These are phyloP conservation scores for Candida namnaoensis DNA, from an alignment of 805 yeast genomes.

Conservation along the genomic window DNA sequence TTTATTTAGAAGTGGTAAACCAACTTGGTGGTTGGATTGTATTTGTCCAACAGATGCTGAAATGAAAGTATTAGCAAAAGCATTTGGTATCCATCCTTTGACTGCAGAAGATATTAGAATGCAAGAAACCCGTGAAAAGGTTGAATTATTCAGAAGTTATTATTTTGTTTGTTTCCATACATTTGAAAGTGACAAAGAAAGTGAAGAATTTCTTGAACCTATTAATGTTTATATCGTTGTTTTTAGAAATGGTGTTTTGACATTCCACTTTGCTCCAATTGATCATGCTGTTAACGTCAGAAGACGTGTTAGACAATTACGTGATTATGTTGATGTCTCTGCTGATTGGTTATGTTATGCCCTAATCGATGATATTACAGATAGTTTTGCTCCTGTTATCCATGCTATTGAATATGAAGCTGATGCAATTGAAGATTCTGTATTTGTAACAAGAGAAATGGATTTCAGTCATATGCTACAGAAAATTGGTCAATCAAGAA, in stretches of 20 bases:
- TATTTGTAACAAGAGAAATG: slow-evolving; percentile 65
- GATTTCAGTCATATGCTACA: slow-evolving; percentile 73
- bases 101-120: slow-evolving; percentile 95
- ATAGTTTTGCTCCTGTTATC: slow-evolving; percentile 77
- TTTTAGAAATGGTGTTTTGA: slow-evolving; percentile 56
- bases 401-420: slow-evolving; percentile 74
- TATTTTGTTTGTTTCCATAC: slow-evolving; percentile 97
- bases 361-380: slow-evolving; percentile 75
- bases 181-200: slow-evolving; percentile 77
- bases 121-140: slow-evolving; percentile 97
- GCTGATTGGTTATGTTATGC: slow-evolving; percentile 84
- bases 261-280: slow-evolving; percentile 65
- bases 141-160: slow-evolving; percentile 81
- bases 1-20: slow-evolving; percentile 62
- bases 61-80: slow-evolving; percentile 85
- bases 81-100: slow-evolving; percentile 95
- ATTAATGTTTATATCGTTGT: slow-evolving; percentile 70
- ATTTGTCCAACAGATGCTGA: slow-evolving; percentile 90
- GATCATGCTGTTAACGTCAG: slow-evolving; percentile 69
- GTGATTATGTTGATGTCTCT: slow-evolving; percentile 69
- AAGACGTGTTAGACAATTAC: slow-evolving; percentile 71
- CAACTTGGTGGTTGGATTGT: slow-evolving; percentile 96
- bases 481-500: slow-evolving; percentile 81
- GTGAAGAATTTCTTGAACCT: slow-evolving; percentile 79
- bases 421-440: slow-evolving; percentile 73